Conservation (phyloP, 2,329 filamentous ascomycete genomes). For the Colletotrichum sp. region DNA sequence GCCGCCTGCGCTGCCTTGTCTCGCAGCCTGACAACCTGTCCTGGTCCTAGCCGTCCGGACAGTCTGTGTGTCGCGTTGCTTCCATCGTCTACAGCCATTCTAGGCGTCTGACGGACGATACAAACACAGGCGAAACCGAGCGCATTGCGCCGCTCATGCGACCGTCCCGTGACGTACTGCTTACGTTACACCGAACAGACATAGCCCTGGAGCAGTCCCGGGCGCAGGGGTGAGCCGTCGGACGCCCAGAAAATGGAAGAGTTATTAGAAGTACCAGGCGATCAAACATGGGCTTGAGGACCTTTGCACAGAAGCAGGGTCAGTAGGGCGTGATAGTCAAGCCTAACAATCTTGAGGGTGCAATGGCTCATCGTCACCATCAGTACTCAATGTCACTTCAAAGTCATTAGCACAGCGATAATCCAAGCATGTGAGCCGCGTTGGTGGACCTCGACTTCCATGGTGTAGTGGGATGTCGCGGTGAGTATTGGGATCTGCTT, state of each 20-base stretch:
- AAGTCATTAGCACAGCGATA: not conserved
- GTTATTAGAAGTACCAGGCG: not conserved
- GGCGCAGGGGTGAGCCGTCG: not conserved
- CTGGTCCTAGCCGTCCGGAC: not conserved
- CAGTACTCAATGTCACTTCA: not conserved
- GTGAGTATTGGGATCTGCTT: conserved; percentile 66
- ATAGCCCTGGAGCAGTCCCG: not conserved
- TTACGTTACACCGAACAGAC: not conserved
- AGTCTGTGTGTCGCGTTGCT: not conserved
- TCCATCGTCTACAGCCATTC: not conserved
- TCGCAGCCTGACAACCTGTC: not conserved
- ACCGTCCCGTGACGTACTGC: not conserved
- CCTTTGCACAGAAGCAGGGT: not conserved
- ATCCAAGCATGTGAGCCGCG: conserved; percentile 60
- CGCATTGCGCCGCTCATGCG: not conserved
- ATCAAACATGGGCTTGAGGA: not conserved
- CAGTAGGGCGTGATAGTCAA: not conserved
- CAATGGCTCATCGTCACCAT: not conserved
- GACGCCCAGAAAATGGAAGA: not conserved
- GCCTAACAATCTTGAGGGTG: not conserved
- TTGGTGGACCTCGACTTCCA: conserved; percentile 77
- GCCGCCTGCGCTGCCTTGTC: not conserved
- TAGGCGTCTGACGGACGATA: conserved; percentile 20
- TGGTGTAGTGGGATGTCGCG: conserved; percentile 58
- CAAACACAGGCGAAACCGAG: conserved; percentile 25